Percentiles rank a stretch among this genome's conserved stretches.
phyloP scores from a whole-genome alignment of 768 basidiomycete genomes.

The Trametes cingulata region DNA sequence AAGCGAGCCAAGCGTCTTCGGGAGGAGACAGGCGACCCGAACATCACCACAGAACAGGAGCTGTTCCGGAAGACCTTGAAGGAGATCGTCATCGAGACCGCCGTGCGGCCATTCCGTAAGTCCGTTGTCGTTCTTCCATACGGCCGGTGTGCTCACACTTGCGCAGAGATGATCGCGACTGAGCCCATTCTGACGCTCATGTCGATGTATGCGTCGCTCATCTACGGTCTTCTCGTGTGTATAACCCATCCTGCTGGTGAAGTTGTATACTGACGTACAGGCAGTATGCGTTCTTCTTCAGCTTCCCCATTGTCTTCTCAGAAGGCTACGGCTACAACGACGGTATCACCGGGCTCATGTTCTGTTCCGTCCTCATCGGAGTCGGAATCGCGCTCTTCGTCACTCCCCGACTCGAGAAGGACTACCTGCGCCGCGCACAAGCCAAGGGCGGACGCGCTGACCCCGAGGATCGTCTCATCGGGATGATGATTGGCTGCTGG shows the following conservation, averaged over 20 bases:
- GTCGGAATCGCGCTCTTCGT: slow-evolving; percentile 36
- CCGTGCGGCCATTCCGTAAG: slow-evolving; percentile 42
- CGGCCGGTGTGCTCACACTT: background rate
- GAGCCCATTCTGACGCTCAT: slow-evolving; percentile 49
- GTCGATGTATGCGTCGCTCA: slow-evolving; percentile 45
- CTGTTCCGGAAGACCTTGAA: slow-evolving; percentile 36
- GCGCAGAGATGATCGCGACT: slow-evolving; percentile 40
- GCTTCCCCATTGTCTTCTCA: slow-evolving; percentile 40
- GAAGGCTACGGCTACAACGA: slow-evolving; percentile 40
- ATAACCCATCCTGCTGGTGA: too few relatives aligned
- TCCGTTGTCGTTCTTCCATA: background rate
- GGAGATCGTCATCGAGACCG: slow-evolving; percentile 40
- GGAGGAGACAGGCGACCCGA: slow-evolving; percentile 35
- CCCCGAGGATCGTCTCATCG: slow-evolving; percentile 43
- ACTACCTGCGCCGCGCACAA: slow-evolving; percentile 33
- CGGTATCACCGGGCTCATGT: slow-evolving; percentile 40
- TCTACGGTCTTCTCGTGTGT: slow-evolving; percentile 39
- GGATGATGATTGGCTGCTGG: slow-evolving; percentile 40
- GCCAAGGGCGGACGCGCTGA: slow-evolving; percentile 41
- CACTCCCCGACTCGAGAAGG: slow-evolving; percentile 37
- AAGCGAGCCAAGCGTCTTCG: slow-evolving; percentile 42
- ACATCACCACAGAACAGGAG: slow-evolving; percentile 45
- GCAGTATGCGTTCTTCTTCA: slow-evolving; percentile 37
- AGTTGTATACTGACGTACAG: background rate
- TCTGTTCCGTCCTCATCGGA: slow-evolving; percentile 43